phyloP scores from a whole-genome alignment of 345 rosid species.

The Brassica nigra region DNA sequence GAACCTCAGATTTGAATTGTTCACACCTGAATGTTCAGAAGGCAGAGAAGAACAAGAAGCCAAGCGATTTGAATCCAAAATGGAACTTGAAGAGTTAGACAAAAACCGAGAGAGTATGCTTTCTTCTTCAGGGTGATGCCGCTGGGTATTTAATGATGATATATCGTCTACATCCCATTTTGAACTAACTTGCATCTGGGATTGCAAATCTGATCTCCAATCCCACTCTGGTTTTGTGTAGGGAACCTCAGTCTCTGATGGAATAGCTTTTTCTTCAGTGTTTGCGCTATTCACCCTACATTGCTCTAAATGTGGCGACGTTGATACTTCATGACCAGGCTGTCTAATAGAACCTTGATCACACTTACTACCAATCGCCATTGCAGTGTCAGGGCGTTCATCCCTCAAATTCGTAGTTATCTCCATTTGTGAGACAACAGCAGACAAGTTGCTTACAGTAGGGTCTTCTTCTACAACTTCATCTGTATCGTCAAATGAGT shows the following conservation, averaged over 20 bases:
- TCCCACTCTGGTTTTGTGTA: conserved; percentile 40
- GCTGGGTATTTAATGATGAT: conserved; percentile 63
- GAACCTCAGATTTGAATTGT: conserved; percentile 41
- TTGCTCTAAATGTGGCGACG: conserved; percentile 43
- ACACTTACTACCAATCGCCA: conserved; percentile 40
- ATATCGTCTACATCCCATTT: conserved; percentile 59
- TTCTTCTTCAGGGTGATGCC: conserved; percentile 65
- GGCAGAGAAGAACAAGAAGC: conserved; percentile 52
- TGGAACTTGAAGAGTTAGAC: conserved; percentile 50
- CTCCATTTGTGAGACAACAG: conserved; percentile 49
- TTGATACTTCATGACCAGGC: conserved; percentile 44
- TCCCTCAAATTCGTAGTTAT: conserved; percentile 40
- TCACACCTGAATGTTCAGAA: conserved; percentile 33
- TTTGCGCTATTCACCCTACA: conserved; percentile 41
- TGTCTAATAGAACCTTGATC: conserved; percentile 52
- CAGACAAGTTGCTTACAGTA: conserved; percentile 40
- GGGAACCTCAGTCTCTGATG: conserved; percentile 37
- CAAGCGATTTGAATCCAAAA: conserved; percentile 47
- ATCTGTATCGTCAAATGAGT: conserved; percentile 29
- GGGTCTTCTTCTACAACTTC: conserved; percentile 34
- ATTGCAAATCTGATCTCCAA: conserved; percentile 44
- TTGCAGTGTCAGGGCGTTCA: conserved; percentile 41
- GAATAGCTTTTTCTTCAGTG: conserved; percentile 32
- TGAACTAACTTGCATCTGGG: conserved; percentile 32
- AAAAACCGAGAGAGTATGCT: conserved; percentile 43